Percentiles rank a stretch among this genome's conserved stretches.
These are phyloP conservation scores for Lactifluus echinatus DNA, from an alignment of 768 basidiomycete genomes.

Conservation along the genomic window DNA sequence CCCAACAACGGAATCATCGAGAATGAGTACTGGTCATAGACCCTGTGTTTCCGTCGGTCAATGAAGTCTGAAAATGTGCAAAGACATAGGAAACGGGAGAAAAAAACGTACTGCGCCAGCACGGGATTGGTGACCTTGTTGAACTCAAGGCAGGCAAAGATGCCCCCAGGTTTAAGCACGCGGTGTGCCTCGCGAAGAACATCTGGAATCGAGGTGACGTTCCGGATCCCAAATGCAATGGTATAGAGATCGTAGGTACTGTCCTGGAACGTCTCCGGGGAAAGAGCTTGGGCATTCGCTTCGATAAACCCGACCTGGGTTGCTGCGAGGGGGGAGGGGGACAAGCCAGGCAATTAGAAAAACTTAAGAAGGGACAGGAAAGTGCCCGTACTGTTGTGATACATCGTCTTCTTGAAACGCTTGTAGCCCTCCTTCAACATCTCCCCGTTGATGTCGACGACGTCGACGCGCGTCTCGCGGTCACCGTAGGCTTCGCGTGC, in stretches of 20 bases:
- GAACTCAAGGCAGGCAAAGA: conserved; percentile 94
- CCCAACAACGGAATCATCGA: conserved; percentile 89
- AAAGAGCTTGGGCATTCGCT: conserved; percentile 83
- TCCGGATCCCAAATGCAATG: conserved; percentile 96
- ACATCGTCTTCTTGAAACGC: conserved; percentile 95
- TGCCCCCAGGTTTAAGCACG: conserved; percentile 93
- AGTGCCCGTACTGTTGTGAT: conserved; percentile 75
- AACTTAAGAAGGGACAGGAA: neutral
- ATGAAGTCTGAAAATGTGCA: neutral
- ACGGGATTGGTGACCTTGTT: conserved; percentile 86
- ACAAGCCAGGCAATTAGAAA: neutral
- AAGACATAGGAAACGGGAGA: neutral
- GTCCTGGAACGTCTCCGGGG: conserved; percentile 56
- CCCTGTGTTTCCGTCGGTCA: conserved; percentile 34
- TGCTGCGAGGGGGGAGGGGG: conserved; percentile 38
- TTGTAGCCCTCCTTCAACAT: conserved; percentile 91
- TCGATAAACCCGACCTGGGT: conserved; percentile 90
- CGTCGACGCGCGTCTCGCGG: conserved; percentile 78
- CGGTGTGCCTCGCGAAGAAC: conserved; percentile 86
- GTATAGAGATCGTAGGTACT: conserved; percentile 94
- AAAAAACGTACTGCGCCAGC: conserved; percentile 73
- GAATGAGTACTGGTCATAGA: conserved; percentile 96
- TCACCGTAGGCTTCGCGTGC: conserved; percentile 85
- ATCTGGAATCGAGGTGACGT: conserved; percentile 86
- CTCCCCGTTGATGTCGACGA: conserved; percentile 91